Conservation (phyloP, 805 yeast species). For the Teunomyces panamensis region DNA sequence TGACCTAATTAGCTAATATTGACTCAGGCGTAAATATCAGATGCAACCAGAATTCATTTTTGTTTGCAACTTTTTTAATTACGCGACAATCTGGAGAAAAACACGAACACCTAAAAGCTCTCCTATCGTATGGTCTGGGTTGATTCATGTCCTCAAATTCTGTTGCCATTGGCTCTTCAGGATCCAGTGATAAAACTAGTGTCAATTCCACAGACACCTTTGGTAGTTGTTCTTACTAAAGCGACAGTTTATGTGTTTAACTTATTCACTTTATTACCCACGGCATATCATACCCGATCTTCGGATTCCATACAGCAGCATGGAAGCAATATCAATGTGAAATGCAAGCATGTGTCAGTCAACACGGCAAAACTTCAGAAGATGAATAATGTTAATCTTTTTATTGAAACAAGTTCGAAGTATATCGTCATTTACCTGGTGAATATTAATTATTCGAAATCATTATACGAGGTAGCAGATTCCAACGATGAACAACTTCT, state of each 20-base stretch:
- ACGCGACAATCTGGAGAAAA: slow-evolving; percentile 1
- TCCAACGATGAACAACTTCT: slow-evolving; percentile 24
- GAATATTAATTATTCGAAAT: slow-evolving; percentile 24
- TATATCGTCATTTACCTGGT: slow-evolving; percentile 44
- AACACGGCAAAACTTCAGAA: slow-evolving; percentile 34
- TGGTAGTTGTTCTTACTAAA: slow-evolving; percentile 26
- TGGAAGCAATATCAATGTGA: slow-evolving; percentile 44
- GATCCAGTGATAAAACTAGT: slow-evolving; percentile 16
- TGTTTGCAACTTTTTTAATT: background rate
- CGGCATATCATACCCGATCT: slow-evolving; percentile 47
- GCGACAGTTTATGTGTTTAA: slow-evolving; percentile 28
- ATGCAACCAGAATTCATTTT: background rate
- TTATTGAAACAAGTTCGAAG: slow-evolving; percentile 38
- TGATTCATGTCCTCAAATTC: slow-evolving; percentile 28
- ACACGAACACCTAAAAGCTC: background rate
- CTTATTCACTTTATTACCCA: slow-evolving; percentile 35
- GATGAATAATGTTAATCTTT: slow-evolving; percentile 28
- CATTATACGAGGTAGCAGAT: slow-evolving; percentile 32
- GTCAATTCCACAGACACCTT: slow-evolving; percentile 25
- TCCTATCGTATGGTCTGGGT: slow-evolving; percentile 33
- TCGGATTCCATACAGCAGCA: slow-evolving; percentile 41
- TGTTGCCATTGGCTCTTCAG: slow-evolving; percentile 22
- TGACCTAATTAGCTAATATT: background rate
- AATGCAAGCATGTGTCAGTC: slow-evolving; percentile 35
- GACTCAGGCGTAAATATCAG: too few relatives aligned